Conservation (phyloP, 2,329 filamentous ascomycete genomes). For the Aureobasidium subglaciale region DNA sequence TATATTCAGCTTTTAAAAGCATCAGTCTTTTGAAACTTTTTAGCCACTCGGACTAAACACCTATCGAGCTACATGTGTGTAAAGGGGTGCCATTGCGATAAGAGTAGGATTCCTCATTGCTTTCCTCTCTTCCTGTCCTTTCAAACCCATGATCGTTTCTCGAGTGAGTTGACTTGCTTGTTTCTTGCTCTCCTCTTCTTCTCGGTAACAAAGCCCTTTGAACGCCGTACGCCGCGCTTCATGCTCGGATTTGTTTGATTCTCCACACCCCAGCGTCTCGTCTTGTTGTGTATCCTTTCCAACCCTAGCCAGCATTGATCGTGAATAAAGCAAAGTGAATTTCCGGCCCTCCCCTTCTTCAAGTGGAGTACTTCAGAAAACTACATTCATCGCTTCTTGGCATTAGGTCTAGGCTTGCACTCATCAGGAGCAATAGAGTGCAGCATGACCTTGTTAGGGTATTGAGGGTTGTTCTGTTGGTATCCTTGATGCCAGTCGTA, state of each 20-base stretch:
- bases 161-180: neutral
- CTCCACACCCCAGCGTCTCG: neutral
- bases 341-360: neutral
- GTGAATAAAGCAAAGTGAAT: constrained; percentile 1
- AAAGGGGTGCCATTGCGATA: too few relatives aligned
- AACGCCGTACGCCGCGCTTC: constrained; percentile 16
- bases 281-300: neutral
- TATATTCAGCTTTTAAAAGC: too few relatives aligned
- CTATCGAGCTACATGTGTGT: too few relatives aligned
- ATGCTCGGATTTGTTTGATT: neutral
- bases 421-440: constrained; percentile 43
- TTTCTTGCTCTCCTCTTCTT: neutral
- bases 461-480: constrained; percentile 63
- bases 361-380: neutral
- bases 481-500: constrained; percentile 99
- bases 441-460: constrained; percentile 45
- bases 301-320: neutral
- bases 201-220: neutral
- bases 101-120: too few relatives aligned
- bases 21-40: too few relatives aligned
- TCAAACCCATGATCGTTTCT: neutral
- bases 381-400: constrained; percentile 36
- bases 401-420: constrained; percentile 43
- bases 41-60: too few relatives aligned
- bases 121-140: neutral